phyloP scores from a whole-genome alignment of 2,329 filamentous ascomycete species.

The Cordyceps tenuipes region DNA sequence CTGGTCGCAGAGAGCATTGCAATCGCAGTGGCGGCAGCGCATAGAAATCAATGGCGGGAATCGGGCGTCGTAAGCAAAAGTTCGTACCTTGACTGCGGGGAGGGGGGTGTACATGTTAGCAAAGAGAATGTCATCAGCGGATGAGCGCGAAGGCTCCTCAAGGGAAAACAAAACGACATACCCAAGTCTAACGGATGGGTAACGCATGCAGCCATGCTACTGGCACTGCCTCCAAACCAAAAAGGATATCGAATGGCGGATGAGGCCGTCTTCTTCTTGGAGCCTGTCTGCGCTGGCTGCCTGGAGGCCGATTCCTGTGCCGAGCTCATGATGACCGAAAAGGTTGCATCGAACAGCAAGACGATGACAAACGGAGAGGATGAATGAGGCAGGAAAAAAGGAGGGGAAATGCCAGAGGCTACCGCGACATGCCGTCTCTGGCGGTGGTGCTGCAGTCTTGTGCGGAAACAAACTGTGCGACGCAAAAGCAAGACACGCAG shows the following conservation, averaged over 20 bases:
- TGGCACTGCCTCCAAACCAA: conserved; percentile 96
- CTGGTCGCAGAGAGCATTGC: not conserved
- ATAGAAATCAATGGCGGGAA: not conserved
- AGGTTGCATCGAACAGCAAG: not conserved
- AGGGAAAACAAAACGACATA: conserved; percentile 38
- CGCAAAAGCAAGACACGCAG: not conserved
- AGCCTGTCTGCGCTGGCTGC: conserved; percentile 14
- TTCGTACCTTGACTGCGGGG: conserved; percentile 42
- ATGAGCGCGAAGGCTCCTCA: not conserved
- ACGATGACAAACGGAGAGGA: not conserved
- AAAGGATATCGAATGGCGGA: conserved; percentile 59
- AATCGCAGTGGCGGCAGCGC: not conserved
- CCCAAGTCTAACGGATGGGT: conserved; percentile 90
- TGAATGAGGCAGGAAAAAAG: not conserved
- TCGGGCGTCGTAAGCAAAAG: not conserved
- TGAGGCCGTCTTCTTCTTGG: conserved; percentile 29
- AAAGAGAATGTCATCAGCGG: not conserved
- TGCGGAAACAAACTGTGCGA: not conserved
- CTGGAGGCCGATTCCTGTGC: conserved; percentile 14
- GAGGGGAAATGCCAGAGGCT: not conserved
- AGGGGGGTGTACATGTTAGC: conserved; percentile 17
- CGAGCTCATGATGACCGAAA: conserved; percentile 5
- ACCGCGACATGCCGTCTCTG: conserved; percentile 3
- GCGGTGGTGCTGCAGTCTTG: not conserved
- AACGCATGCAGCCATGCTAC: conserved; percentile 81